Conservation (phyloP, 768 basidiomycete species). For the Russula brevipes region DNA sequence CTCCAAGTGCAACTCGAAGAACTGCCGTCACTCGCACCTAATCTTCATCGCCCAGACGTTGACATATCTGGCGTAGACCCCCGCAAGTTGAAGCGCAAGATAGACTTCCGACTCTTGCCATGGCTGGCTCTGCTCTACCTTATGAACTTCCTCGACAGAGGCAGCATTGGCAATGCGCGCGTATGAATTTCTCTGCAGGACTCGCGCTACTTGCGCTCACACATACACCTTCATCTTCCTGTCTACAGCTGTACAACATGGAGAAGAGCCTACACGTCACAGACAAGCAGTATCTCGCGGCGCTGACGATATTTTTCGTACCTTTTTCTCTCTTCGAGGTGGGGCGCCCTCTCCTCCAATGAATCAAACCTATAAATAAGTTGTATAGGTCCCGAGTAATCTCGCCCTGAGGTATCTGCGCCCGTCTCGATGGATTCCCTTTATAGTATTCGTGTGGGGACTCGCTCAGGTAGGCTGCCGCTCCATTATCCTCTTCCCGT, state of each 20-base stretch:
- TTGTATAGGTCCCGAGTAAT: not conserved
- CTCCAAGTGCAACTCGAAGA: not conserved
- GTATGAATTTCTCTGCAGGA: not conserved
- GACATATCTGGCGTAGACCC: not conserved
- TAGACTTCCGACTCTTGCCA: not conserved
- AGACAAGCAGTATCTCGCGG: not conserved
- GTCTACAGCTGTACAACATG: not conserved
- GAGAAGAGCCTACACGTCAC: not conserved
- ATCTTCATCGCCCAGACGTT: not conserved
- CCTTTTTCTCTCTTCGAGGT: not conserved
- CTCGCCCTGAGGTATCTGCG: not conserved
- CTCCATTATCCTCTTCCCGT: not conserved
- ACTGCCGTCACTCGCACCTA: not conserved
- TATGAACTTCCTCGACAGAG: not conserved
- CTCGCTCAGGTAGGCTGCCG: not conserved
- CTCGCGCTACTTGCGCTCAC: not conserved
- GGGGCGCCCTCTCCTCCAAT: not conserved
- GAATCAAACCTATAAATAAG: not conserved
- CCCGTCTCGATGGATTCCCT: not conserved
- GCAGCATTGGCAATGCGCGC: slow-evolving; percentile 1
- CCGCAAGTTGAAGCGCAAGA: not conserved
- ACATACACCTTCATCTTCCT: not conserved
- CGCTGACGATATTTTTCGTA: not conserved
- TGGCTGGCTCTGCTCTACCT: slow-evolving; percentile 4
- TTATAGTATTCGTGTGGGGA: not conserved